Conservation (phyloP, 2,329 filamentous ascomycete genomes). For the Cercospora berteroae region DNA sequence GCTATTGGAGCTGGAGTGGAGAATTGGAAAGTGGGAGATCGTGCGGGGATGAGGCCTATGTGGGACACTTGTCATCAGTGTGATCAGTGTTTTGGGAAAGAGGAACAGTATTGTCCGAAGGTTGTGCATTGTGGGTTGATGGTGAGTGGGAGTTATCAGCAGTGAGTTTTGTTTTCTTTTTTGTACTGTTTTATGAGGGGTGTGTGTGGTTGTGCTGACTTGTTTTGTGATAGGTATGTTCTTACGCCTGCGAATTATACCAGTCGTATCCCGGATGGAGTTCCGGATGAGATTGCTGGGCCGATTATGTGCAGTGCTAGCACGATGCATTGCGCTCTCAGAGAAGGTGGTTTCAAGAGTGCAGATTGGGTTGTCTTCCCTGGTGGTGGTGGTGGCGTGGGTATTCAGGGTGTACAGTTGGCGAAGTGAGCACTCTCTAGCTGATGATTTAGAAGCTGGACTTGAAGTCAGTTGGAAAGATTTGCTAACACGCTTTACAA, state of each 20-base stretch:
- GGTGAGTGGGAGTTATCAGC: conserved; percentile 54
- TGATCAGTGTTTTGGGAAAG: conserved; percentile 49
- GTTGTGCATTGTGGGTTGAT: conserved; percentile 49
- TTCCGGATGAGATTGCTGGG: conserved; percentile 56
- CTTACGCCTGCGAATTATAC: conserved; percentile 56
- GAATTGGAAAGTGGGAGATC: conserved; percentile 53
- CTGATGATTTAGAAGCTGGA: not conserved
- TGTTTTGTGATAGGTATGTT: conserved; percentile 43
- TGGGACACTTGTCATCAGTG: conserved; percentile 53
- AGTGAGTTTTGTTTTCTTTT: conserved; percentile 32
- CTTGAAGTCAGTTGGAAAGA: not conserved
- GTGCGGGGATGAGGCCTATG: conserved; percentile 51
- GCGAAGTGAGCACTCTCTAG: conserved; percentile 6
- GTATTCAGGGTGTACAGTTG: conserved; percentile 55
- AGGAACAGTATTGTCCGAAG: conserved; percentile 54
- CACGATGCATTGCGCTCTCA: conserved; percentile 58
- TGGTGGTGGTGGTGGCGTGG: conserved; percentile 56
- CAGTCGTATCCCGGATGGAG: conserved; percentile 55
- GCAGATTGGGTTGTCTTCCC: conserved; percentile 58
- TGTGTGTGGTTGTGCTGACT: not conserved
- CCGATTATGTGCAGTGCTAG: conserved; percentile 61
- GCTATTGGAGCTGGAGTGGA: conserved; percentile 55
- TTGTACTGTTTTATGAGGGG: not conserved
- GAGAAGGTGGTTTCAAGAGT: conserved; percentile 50
- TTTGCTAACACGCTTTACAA: not conserved